Percentiles rank a stretch among this genome's conserved stretches.
Conservation (phyloP, 2,329 filamentous ascomycete species). For the Alternaria sp. region DNA sequence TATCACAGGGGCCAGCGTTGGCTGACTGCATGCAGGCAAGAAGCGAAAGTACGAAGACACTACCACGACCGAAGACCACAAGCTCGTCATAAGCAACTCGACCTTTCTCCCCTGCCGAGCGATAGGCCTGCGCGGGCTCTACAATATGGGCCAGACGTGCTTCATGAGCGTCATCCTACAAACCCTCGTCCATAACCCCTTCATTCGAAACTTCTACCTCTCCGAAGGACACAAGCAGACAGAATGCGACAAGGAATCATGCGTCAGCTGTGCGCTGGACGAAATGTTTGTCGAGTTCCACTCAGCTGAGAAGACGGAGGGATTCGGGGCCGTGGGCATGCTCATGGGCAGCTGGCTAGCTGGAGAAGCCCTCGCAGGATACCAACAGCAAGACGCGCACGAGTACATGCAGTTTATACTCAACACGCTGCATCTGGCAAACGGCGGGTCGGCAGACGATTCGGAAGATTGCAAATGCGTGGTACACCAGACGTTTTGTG, state of each 20-base stretch:
- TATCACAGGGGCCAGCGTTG: conserved; percentile 6
- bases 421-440: conserved; percentile 84
- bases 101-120: conserved; percentile 82
- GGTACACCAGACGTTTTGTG: conserved; percentile 93
- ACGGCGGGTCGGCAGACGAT: conserved; percentile 63
- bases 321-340: conserved; percentile 89
- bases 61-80: conserved; percentile 69
- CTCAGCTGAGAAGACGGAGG: conserved; percentile 80
- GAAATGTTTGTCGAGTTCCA: conserved; percentile 71
- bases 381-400: conserved; percentile 95
- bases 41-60: conserved; percentile 81
- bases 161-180: conserved; percentile 98
- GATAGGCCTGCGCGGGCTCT: conserved; percentile 87
- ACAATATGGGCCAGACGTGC: conserved; percentile 98
- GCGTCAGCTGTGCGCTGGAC: conserved; percentile 68
- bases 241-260: conserved; percentile 70
- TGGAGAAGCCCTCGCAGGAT: conserved; percentile 74
- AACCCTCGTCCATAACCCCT: conserved; percentile 90
- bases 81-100: conserved; percentile 80
- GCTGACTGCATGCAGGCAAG: conserved; percentile 56
- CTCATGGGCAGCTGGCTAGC: conserved; percentile 90
- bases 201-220: conserved; percentile 90
- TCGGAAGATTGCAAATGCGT: conserved; percentile 77
- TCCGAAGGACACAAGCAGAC: conserved; percentile 84
- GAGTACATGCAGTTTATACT: conserved; percentile 97